Evolutionary conservation across 2,329 filamentous ascomycete genomes (phyloP).

Genomic region (Penicillium sp.): DNA sequence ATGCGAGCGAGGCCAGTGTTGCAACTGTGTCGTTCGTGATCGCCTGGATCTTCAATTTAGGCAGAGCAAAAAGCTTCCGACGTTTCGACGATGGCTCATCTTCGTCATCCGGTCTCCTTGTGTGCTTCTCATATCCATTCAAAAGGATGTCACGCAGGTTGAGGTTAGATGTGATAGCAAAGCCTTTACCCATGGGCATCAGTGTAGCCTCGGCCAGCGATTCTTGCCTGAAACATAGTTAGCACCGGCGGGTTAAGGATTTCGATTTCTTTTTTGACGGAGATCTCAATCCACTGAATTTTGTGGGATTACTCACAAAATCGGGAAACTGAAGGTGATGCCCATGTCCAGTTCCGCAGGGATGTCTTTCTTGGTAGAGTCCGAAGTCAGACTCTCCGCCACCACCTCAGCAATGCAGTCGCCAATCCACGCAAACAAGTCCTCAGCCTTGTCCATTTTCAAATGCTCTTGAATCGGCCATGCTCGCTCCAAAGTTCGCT

Average conservation of each 20-base stretch:
- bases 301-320: constrained; percentile 39
- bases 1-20: constrained; percentile 71
- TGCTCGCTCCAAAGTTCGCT: constrained; percentile 46
- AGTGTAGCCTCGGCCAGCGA: constrained; percentile 51
- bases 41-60: constrained; percentile 64
- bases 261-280: neutral
- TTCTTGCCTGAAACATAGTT: constrained; percentile 42
- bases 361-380: constrained; percentile 35
- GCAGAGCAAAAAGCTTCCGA: constrained; percentile 49
- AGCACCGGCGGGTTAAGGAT: constrained; percentile 1
- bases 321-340: constrained; percentile 49
- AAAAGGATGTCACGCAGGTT: constrained; percentile 52
- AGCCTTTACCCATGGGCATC: constrained; percentile 56
- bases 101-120: constrained; percentile 36
- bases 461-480: constrained; percentile 54
- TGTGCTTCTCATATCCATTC: constrained; percentile 51
- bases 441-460: constrained; percentile 63
- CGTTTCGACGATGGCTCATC: constrained; percentile 43
- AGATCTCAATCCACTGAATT: neutral
- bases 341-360: constrained; percentile 47
- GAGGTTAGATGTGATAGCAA: constrained; percentile 52
- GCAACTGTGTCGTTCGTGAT: constrained; percentile 80
- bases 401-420: constrained; percentile 70
- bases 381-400: constrained; percentile 45
- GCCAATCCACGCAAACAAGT: constrained; percentile 77